phyloP scores from a whole-genome alignment of 2,329 filamentous ascomycete genomes.

The Chaetomiaceae sp. region DNA sequence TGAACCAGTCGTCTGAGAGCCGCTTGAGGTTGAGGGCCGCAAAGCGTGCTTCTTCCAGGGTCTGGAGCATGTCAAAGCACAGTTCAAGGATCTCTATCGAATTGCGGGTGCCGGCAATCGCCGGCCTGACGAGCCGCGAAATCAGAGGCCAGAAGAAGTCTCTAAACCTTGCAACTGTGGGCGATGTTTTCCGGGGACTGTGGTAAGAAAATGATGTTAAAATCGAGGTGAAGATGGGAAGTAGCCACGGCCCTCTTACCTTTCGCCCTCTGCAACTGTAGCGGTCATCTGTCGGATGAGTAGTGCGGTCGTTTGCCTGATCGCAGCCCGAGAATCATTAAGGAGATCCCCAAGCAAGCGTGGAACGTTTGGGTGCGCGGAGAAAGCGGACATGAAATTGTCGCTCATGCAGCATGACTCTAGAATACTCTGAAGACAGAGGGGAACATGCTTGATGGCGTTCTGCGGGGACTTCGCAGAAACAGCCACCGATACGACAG shows the following conservation, averaged over 20 bases:
- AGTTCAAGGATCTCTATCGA: constrained; percentile 46
- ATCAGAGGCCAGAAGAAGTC: constrained; percentile 47
- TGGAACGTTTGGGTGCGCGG: constrained; percentile 27
- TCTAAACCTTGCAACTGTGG: constrained; percentile 38
- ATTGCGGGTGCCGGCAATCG: constrained; percentile 30
- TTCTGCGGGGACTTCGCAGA: constrained; percentile 25
- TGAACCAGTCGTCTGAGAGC: constrained; percentile 27
- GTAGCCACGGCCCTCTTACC: neutral
- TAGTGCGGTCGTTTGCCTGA: constrained; percentile 36
- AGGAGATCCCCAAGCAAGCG: constrained; percentile 35
- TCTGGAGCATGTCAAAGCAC: constrained; percentile 38
- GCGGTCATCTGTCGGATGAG: constrained; percentile 33
- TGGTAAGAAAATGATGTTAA: neutral
- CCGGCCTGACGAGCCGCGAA: constrained; percentile 35
- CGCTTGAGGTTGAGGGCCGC: constrained; percentile 29
- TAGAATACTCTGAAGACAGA: constrained; percentile 39
- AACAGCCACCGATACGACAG: constrained; percentile 27
- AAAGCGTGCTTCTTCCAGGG: constrained; percentile 35
- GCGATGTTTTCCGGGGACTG: constrained; percentile 17
- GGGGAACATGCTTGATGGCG: constrained; percentile 32
- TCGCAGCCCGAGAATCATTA: constrained; percentile 32
- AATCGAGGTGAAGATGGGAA: constrained; percentile 13
- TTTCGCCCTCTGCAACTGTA: constrained; percentile 14
- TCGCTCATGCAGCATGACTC: constrained; percentile 37
- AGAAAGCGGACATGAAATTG: constrained; percentile 39